Evolutionary conservation across 2,329 filamentous ascomycete species (phyloP).

Genomic region (Ophiostoma himal-ulmi): DNA sequence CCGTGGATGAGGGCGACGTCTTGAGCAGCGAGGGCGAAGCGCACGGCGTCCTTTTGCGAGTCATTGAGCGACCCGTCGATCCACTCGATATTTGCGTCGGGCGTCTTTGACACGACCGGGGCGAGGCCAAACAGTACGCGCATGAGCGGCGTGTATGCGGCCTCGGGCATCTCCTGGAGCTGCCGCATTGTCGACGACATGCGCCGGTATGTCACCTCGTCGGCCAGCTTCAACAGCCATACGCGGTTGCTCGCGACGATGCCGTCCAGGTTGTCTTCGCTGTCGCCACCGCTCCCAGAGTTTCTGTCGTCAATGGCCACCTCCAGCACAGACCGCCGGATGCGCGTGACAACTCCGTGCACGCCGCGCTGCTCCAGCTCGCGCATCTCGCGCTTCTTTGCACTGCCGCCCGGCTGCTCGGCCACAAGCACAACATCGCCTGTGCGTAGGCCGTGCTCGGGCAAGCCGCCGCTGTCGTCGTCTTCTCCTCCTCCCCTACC

Average conservation of each 20-base stretch:
- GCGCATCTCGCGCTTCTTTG: slow-evolving; percentile 65
- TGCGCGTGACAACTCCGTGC: slow-evolving; percentile 64
- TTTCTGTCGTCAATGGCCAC: slow-evolving; percentile 60
- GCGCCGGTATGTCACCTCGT: slow-evolving; percentile 60
- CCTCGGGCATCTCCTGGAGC: slow-evolving; percentile 51
- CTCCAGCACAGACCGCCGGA: slow-evolving; percentile 52
- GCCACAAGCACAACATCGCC: slow-evolving; percentile 74
- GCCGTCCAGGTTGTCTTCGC: slow-evolving; percentile 5
- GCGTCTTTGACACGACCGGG: slow-evolving; percentile 37
- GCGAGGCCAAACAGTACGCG: slow-evolving; percentile 57
- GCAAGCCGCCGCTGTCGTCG: slow-evolving; percentile 45
- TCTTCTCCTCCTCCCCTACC: neutral
- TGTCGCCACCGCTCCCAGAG: neutral
- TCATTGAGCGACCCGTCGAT: slow-evolving; percentile 57
- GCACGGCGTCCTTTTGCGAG: slow-evolving; percentile 61
- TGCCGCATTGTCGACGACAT: slow-evolving; percentile 60
- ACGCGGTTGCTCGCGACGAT: slow-evolving; percentile 36
- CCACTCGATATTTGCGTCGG: slow-evolving; percentile 49
- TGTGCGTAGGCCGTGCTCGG: slow-evolving; percentile 67
- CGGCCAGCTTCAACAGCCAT: slow-evolving; percentile 62
- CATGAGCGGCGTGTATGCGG: slow-evolving; percentile 55
- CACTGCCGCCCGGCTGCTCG: slow-evolving; percentile 66
- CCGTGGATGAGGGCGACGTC: slow-evolving; percentile 91
- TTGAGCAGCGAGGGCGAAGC: slow-evolving; percentile 75
- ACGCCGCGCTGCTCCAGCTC: slow-evolving; percentile 64